phyloP scores from a whole-genome alignment of 2,329 filamentous ascomycete species.

The Thielaviopsis populi region DNA sequence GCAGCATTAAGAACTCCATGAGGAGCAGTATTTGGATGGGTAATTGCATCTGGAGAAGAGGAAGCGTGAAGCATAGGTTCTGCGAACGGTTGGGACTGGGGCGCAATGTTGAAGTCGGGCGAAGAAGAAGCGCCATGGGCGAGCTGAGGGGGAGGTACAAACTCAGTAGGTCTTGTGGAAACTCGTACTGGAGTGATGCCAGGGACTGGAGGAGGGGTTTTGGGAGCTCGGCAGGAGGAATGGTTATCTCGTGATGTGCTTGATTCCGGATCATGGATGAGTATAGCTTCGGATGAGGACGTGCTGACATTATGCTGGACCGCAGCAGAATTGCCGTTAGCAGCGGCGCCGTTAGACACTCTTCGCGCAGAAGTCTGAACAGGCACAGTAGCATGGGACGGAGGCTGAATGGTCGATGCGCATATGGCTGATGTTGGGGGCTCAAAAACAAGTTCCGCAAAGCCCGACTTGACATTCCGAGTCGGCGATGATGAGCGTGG shows the following conservation, averaged over 20 bases:
- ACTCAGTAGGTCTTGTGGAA: not conserved
- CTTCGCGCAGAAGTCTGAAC: not conserved
- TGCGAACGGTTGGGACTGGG: not conserved
- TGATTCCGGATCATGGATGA: not conserved
- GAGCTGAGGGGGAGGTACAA: not conserved
- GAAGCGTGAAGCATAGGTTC: not conserved
- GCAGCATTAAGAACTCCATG: not conserved
- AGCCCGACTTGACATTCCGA: not conserved
- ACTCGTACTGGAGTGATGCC: constrained; percentile 7
- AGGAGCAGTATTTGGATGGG: not conserved
- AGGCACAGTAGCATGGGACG: not conserved
- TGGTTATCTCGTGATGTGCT: not conserved
- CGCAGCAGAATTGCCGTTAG: not conserved
- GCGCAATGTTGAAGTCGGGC: not conserved
- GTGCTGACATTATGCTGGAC: too few species aligned
- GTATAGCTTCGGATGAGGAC: not conserved
- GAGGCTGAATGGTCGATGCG: not conserved
- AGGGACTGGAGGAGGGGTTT: constrained; percentile 7
- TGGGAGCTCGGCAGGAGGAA: not conserved
- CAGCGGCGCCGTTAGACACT: not conserved
- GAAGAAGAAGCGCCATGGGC: not conserved
- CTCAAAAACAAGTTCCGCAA: not conserved
- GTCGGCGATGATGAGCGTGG: not conserved
- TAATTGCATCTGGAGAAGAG: not conserved
- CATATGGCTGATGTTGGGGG: not conserved